A percentile compares a stretch with the other conserved stretches of the same genome.
These are phyloP conservation scores for Hirsutella rhossiliensis DNA, from an alignment of 2,329 filamentous ascomycete genomes.

Conservation along the genomic window DNA sequence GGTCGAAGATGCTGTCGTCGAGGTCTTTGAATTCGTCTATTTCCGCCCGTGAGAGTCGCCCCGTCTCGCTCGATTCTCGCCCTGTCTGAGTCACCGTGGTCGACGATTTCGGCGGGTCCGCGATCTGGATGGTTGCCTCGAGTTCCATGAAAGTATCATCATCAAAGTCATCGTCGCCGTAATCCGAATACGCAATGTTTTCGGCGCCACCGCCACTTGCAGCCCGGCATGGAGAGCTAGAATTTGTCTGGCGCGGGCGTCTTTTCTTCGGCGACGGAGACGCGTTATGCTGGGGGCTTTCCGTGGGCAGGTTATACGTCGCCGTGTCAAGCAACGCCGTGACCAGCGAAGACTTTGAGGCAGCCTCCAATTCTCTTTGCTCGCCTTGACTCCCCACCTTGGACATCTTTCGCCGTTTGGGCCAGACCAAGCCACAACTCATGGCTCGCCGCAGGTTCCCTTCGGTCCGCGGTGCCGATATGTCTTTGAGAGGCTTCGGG, in stretches of 20 bases:
- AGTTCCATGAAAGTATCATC: conserved; percentile 46
- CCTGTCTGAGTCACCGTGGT: conserved; percentile 4
- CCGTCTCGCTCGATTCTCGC: background rate
- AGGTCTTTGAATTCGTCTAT: conserved; percentile 51
- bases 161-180: conserved; percentile 45
- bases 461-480: conserved; percentile 27
- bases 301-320: conserved; percentile 36
- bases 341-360: conserved; percentile 45
- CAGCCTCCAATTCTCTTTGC: conserved; percentile 30
- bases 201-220: conserved; percentile 5
- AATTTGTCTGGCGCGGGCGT: conserved; percentile 9
- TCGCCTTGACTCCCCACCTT: conserved; percentile 22
- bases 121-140: conserved; percentile 28
- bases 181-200: conserved; percentile 29
- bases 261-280: conserved; percentile 34
- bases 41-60: background rate
- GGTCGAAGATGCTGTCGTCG: conserved; percentile 48
- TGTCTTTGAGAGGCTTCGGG: conserved; percentile 42
- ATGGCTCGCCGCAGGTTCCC: conserved; percentile 46
- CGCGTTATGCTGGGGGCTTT: conserved; percentile 19
- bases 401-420: conserved; percentile 51
- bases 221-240: conserved; percentile 10
- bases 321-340: conserved; percentile 57
- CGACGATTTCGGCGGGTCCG: conserved; percentile 4
- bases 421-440: conserved; percentile 60